Evolutionary conservation across 768 basidiomycete species (phyloP), one percentile per base, ranked within the genome.

Genomic region (Leccinum imitatum): DNA sequence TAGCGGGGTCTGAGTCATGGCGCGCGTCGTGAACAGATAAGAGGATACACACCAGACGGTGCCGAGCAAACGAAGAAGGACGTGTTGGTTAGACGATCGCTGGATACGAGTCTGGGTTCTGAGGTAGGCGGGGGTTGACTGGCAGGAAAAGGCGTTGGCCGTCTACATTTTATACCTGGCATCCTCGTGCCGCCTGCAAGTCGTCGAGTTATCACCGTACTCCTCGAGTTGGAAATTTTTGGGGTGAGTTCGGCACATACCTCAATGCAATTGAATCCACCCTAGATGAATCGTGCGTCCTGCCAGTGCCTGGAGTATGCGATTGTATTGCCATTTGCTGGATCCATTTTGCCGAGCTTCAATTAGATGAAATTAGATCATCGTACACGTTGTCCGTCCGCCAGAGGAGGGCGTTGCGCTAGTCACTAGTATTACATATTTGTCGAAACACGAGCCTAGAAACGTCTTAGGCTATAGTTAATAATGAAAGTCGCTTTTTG

Each of bases 81-180:
- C 10, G 3, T n/a, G 55, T 51, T 47, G 35, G 44, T 35, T 44
- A 19, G 50, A 30, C 3, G 17, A 39, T 11, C 39, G 3, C 2
- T 59, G 46, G 25, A 19, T 14, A 25, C 21, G 41, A 23, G 48
- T 54, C 21, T 27, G 39, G 25, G 19, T 52, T 10, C 41, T 35
- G 60, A 47, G 46, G 54, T 25, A 25, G 44, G 51, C 4, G 10
- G 51, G 14, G 14, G 6, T 25, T 44, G 27, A 39, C 17, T 60
- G 33, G 39, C 14, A 17, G 41, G 14, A 33, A 39, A 21, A n/a
- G 9, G 6, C 25, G 8, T 54, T 27, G 11, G 11, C 33, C 27
- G 11, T 37, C 56, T 33, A 35, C 50, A n/a, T 31, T 69, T 68
- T 68, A 68, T 68, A 66, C 54, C 44, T n/a, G 14, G 23, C 8